Conservation (phyloP, 2,329 filamentous ascomycete genomes). For the Arthrobotrys pseudoclavata region DNA sequence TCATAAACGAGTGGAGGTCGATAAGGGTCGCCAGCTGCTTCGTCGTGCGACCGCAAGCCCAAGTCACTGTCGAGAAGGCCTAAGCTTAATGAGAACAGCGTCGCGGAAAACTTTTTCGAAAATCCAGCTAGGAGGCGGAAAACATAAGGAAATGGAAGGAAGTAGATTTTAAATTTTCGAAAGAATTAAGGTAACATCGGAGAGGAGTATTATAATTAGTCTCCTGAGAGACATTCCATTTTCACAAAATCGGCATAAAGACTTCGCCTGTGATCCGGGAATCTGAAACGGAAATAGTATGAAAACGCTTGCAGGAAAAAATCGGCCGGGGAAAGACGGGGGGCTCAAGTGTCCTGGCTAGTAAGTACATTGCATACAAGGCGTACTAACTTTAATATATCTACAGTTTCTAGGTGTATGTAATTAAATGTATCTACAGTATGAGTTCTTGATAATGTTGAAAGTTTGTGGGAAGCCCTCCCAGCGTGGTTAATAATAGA, state of each 20-base stretch:
- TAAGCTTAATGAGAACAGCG: not conserved
- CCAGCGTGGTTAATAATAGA: too few species aligned
- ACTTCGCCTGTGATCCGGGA: conserved; percentile 18
- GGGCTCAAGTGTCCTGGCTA: not conserved
- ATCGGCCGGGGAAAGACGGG: conserved; percentile 6
- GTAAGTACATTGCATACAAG: not conserved
- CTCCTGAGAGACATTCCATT: conserved; percentile 25
- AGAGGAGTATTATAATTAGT: not conserved
- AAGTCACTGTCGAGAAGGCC: not conserved
- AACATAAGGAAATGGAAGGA: not conserved
- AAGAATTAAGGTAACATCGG: not conserved
- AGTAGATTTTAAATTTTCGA: not conserved
- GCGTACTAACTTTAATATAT: not conserved
- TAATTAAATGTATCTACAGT: not conserved
- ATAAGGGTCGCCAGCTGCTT: conserved; percentile 8
- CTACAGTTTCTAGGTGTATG: not conserved
- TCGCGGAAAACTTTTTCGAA: not conserved
- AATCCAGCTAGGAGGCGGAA: not conserved
- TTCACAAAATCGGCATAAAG: conserved; percentile 9
- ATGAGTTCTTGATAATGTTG: not conserved
- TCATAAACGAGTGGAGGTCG: conserved; percentile 20
- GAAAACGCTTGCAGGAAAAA: conserved; percentile 4
- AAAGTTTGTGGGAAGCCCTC: too few species aligned
- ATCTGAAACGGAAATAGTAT: conserved; percentile 25
- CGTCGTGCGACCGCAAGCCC: not conserved